Conservation (phyloP, 345 rosid genomes). For the Rubroshorea leprosula region DNA sequence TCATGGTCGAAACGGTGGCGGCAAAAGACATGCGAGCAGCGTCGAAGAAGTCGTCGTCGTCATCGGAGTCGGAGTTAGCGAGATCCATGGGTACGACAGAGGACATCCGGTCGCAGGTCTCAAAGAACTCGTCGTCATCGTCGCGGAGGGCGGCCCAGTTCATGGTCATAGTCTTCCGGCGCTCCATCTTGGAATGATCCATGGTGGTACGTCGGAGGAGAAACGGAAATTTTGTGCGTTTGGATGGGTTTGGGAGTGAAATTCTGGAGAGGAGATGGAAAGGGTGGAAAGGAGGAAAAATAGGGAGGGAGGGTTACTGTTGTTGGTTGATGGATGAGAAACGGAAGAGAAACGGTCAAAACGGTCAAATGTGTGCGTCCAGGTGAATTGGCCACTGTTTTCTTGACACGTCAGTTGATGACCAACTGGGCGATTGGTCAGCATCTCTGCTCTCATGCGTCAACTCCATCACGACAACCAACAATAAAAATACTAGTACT, state of each 20-base stretch:
- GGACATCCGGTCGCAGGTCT: slow-evolving; percentile 50
- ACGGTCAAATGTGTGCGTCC: background rate
- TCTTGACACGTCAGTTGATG: background rate
- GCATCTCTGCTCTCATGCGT: too few species aligned
- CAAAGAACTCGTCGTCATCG: slow-evolving; percentile 63
- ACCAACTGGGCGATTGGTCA: background rate
- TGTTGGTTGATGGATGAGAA: background rate
- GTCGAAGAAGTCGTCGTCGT: slow-evolving; percentile 56
- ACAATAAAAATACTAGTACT: too few species aligned
- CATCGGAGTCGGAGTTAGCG: slow-evolving; percentile 59
- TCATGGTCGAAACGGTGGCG: slow-evolving; percentile 37
- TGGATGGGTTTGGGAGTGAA: background rate
- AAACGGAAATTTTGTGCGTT: background rate
- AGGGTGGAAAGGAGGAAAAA: slow-evolving; percentile 38
- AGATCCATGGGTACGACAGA: slow-evolving; percentile 41
- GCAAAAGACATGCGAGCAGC: slow-evolving; percentile 67
- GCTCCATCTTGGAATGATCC: slow-evolving; percentile 35
- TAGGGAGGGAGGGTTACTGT: slow-evolving; percentile 14
- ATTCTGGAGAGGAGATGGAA: background rate
- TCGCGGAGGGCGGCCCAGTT: slow-evolving; percentile 68
- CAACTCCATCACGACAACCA: too few species aligned
- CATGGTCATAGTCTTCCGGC: slow-evolving; percentile 61
- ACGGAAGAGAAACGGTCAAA: slow-evolving; percentile 40
- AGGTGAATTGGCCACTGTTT: slow-evolving; percentile 1
- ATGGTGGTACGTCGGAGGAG: slow-evolving; percentile 17